Percentiles rank a stretch among this genome's conserved stretches.
These are phyloP conservation scores for Kluyveromyces marxianus DNA, from an alignment of 1,139 yeast genomes.

Conservation along the genomic window DNA sequence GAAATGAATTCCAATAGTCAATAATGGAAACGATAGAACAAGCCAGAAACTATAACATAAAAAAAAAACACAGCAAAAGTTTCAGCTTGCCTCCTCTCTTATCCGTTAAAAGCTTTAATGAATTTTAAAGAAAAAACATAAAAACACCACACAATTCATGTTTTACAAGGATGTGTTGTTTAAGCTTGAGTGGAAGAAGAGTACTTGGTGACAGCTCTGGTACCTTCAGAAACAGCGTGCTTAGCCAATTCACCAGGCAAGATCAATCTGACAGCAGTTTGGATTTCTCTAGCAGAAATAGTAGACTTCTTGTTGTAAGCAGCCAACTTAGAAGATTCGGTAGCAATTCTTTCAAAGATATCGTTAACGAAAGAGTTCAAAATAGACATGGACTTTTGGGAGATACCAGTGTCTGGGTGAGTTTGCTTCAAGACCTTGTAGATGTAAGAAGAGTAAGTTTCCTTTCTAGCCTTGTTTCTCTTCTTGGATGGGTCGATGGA, in stretches of 20 bases:
- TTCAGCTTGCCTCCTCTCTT: too few relatives aligned
- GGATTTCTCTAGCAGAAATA: slow-evolving; percentile 98
- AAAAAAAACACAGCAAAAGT: too few relatives aligned
- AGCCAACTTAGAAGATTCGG: slow-evolving; percentile 98
- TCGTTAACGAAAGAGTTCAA: slow-evolving; percentile 98
- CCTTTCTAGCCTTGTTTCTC: slow-evolving; percentile 97
- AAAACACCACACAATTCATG: too few relatives aligned
- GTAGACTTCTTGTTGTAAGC: slow-evolving; percentile 99
- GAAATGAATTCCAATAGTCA: not conserved
- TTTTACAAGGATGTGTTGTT: not conserved
- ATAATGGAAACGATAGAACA: not conserved
- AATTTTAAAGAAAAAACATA: too few relatives aligned
- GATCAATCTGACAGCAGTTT: slow-evolving; percentile 98
- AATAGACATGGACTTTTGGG: slow-evolving; percentile 98
- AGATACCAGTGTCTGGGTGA: slow-evolving; percentile 99
- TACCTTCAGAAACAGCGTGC: slow-evolving; percentile 99
- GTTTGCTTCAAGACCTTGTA: slow-evolving; percentile 98
- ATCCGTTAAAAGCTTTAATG: too few relatives aligned
- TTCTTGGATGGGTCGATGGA: slow-evolving; percentile 73
- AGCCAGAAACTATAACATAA: too few relatives aligned
- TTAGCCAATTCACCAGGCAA: slow-evolving; percentile 99
- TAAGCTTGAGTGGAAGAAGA: slow-evolving; percentile 46
- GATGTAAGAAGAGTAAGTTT: slow-evolving; percentile 96
- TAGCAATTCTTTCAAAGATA: slow-evolving; percentile 89
- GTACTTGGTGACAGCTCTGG: slow-evolving; percentile 99